A percentile compares a stretch with the other conserved stretches of the same genome.
Evolutionary conservation across 805 yeast genomes (phyloP).

Genomic region (Sugiyamaella marilandica): DNA sequence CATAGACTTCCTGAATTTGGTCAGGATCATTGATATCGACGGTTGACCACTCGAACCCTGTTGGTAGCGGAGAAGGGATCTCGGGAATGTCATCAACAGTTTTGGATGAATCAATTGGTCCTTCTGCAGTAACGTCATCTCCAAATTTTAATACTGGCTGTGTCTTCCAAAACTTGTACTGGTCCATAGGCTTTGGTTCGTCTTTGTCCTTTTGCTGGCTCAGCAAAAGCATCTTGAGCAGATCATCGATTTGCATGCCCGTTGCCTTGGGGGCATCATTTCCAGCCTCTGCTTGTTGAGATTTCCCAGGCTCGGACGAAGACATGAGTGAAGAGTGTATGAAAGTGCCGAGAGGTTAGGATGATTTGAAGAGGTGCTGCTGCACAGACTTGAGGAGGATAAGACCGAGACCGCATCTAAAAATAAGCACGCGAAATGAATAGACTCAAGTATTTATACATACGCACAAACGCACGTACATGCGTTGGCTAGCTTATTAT

Average conservation of each 20-base stretch:
- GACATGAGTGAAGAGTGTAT: not conserved
- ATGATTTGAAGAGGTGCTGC: not conserved
- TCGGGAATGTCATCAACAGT: constrained; percentile 68
- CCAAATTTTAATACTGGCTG: constrained; percentile 87
- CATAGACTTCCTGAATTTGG: constrained; percentile 72
- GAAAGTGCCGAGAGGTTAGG: not conserved
- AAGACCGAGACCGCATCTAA: no score
- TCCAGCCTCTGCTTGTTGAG: not conserved
- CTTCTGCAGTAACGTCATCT: constrained; percentile 62
- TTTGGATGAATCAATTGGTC: constrained; percentile 69
- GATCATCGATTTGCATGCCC: constrained; percentile 23
- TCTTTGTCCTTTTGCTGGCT: constrained; percentile 10
- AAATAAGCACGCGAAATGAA: no score
- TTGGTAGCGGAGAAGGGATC: constrained; percentile 63
- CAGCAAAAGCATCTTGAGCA: constrained; percentile 15
- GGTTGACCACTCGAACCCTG: constrained; percentile 86
- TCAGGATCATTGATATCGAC: constrained; percentile 53
- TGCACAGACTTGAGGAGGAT: no score
- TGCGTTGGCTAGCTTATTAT: no score
- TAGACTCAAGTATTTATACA: no score
- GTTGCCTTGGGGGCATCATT: constrained; percentile 18
- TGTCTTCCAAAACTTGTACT: constrained; percentile 95
- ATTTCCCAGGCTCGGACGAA: not conserved
- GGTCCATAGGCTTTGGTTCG: constrained; percentile 55
- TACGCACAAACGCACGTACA: no score